Conservation (phyloP, 306 rosid species). For the Fragaria nilgerrensis region DNA sequence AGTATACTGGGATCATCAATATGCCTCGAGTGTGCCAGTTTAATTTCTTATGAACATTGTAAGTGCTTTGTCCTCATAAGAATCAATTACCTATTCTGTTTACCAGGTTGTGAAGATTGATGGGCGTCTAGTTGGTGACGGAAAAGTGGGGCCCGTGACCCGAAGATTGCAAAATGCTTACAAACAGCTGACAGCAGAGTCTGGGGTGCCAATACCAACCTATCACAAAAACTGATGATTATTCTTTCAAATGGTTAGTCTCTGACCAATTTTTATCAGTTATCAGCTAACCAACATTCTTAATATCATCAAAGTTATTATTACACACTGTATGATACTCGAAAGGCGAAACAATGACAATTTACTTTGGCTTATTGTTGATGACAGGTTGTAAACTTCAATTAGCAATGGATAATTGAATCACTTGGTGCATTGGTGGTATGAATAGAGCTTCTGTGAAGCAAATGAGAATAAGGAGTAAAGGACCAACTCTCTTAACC, state of each 20-base stretch:
- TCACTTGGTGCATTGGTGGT: not conserved
- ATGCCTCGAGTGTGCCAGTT: not conserved
- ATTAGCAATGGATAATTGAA: not conserved
- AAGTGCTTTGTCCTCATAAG: not conserved
- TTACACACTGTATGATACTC: not conserved
- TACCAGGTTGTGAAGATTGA: conserved; percentile 84
- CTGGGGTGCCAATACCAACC: conserved; percentile 47
- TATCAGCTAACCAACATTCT: not conserved
- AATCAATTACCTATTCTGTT: conserved; percentile 4
- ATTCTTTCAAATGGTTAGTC: not conserved
- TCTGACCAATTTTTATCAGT: not conserved
- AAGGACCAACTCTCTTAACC: not conserved
- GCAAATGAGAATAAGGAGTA: not conserved
- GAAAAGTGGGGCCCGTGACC: conserved; percentile 74
- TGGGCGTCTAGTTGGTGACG: conserved; percentile 75
- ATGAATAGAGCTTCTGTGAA: not conserved
- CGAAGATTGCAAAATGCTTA: conserved; percentile 64
- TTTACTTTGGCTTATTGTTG: not conserved
- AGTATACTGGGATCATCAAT: not conserved
- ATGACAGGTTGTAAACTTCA: not conserved
- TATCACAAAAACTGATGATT: not conserved
- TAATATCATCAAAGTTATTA: not conserved
- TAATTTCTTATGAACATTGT: not conserved
- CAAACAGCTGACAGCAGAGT: conserved; percentile 59
- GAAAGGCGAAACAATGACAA: not conserved